Base-by-base conservation (phyloP, 352 stramenopile genomes). In the Globisporangium iwayamae region DNA sequence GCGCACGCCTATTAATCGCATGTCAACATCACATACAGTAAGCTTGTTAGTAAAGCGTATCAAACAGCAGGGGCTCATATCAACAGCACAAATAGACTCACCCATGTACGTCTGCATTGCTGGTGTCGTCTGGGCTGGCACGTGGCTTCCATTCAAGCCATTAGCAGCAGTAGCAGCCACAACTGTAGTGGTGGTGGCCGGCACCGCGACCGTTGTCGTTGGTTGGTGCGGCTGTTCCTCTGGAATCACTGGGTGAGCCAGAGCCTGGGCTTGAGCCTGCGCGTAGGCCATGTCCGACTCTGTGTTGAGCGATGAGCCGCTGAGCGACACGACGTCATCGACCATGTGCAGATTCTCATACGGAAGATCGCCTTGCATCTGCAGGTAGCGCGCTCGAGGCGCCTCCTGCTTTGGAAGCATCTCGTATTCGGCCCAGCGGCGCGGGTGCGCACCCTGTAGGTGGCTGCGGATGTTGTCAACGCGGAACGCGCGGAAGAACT, bases 391-490 rank as follows among this genome's bases (percentile, higher is more conserved):
- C 46, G 77, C 63, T 34, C 83, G 74, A 28, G 87, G 63, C 4
- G 69, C 68, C 9, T 88, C 82, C 58, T 91, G 81, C 73, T 94
- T 94, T 6, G 85, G 83, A 9, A 94, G 78, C 68, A 87, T 66
- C 56, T 94, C 82, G 58, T 87, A 94, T 60, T 92, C 83, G 9
- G 76, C 71, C 85, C 85, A 94, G 14, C 83, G 83, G 2, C 81
- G 75, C 30, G 83, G 85, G 54, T 93, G 83, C 16, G 85, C 82
- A 22, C 81, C 79, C n/a, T 86, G 80, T 66, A 94, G 54, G 55
- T 94, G 85, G 70, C 83, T 94, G 50, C 85, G 85, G 67, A 94
- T 93, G 62, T 94, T 94, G 73, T 94, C 85, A 13, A 94, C 79
- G 13, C 85, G 82, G 65, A 92, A 94, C 4, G 85, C 75, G 32